Conservation (phyloP, 139 green algal species). For the Chlorella sp. region DNA sequence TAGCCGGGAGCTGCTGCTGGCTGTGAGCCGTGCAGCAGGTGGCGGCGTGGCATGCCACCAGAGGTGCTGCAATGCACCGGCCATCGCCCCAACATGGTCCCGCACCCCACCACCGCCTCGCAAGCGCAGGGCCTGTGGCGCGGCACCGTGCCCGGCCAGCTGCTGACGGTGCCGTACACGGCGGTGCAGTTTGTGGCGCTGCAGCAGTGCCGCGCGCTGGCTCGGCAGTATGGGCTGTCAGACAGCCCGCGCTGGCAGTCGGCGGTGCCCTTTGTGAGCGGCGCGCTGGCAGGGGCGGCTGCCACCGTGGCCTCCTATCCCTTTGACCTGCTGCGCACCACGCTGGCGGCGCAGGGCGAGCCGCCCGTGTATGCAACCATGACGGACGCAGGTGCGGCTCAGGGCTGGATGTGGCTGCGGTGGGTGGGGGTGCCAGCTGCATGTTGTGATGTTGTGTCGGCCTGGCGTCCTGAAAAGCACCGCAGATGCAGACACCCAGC, state of each 20-base stretch:
- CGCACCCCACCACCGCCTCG: neutral
- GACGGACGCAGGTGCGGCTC: slow-evolving; percentile 58
- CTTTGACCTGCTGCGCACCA: slow-evolving; percentile 98
- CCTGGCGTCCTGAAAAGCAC: too few species aligned
- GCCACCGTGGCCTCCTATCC: slow-evolving; percentile 95
- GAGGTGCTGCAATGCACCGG: neutral
- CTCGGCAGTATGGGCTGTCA: slow-evolving; percentile 2
- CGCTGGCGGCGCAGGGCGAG: slow-evolving; percentile 94
- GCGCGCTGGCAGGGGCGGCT: slow-evolving; percentile 85
- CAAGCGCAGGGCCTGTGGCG: slow-evolving; percentile 89
- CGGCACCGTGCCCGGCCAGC: slow-evolving; percentile 90
- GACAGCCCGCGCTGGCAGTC: slow-evolving; percentile 21
- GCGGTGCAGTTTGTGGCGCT: slow-evolving; percentile 97
- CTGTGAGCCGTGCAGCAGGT: neutral
- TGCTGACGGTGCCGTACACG: slow-evolving; percentile 96
- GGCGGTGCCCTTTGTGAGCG: slow-evolving; percentile 84
- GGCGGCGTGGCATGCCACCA: neutral
- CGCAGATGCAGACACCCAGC: too few species aligned
- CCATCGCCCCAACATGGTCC: too few species aligned
- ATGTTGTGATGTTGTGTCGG: too few species aligned
- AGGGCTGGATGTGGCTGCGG: neutral
- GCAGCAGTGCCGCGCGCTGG: slow-evolving; percentile 66
- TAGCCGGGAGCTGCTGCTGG: neutral
- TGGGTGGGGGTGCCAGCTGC: too few species aligned
- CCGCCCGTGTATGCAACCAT: slow-evolving; percentile 87